phyloP scores from a whole-genome alignment of 768 basidiomycete species.

The Ramaria sp. region DNA sequence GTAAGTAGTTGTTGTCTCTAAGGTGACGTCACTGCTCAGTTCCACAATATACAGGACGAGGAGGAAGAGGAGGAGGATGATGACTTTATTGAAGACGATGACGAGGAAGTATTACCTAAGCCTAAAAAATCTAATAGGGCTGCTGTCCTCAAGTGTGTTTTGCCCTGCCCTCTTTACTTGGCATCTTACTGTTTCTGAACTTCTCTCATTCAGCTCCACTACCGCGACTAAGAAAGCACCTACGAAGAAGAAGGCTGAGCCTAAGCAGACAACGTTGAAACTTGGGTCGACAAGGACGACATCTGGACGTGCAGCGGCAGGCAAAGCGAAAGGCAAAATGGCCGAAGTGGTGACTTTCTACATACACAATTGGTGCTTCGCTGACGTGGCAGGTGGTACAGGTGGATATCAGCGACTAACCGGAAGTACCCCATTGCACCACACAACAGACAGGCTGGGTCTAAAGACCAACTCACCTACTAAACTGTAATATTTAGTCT shows the following conservation, averaged over 20 bases:
- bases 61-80: conserved; percentile 39
- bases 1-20: conserved; percentile 17
- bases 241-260: conserved; percentile 31
- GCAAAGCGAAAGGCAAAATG: conserved; percentile 55
- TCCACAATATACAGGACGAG: conserved; percentile 15
- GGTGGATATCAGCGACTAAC: conserved; percentile 5
- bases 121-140: conserved; percentile 55
- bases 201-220: conserved; percentile 5
- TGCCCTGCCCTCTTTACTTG: not conserved
- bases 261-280: conserved; percentile 41
- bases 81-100: conserved; percentile 39
- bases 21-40: conserved; percentile 28
- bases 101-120: conserved; percentile 35
- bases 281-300: conserved; percentile 49
- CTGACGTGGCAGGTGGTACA: not conserved
- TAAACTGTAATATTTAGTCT: too few species aligned
- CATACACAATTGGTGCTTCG: not conserved
- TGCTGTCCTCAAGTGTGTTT: conserved; percentile 48
- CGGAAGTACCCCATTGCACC: too few species aligned
- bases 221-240: conserved; percentile 40
- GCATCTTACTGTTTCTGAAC: not conserved
- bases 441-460: too few species aligned
- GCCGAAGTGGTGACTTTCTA: conserved; percentile 30
- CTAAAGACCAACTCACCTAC: too few species aligned
- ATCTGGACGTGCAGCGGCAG: conserved; percentile 58